Conservation (phyloP, 257 asterid species). For the Nicotiana noctiflora region DNA sequence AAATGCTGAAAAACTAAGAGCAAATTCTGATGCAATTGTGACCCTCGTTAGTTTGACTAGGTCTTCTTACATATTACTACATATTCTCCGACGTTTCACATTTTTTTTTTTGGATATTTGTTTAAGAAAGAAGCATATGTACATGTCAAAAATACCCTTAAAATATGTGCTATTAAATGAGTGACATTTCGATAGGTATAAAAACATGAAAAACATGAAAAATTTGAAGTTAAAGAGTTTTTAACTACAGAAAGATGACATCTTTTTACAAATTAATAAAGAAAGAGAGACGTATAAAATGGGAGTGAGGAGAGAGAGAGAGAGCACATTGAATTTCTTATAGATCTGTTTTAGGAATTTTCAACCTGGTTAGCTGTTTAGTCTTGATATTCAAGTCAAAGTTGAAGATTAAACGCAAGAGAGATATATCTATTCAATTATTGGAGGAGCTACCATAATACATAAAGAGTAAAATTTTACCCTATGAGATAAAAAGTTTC, state of each 20-base stretch:
- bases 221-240: too few relatives aligned
- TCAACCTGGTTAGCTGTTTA: neutral
- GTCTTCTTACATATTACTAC: neutral
- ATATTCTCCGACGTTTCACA: neutral
- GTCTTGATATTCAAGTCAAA: conserved; percentile 2
- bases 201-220: too few relatives aligned
- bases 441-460: conserved; percentile 5
- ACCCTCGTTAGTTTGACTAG: neutral
- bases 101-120: too few relatives aligned
- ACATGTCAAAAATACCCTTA: too few relatives aligned
- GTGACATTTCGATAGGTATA: too few relatives aligned
- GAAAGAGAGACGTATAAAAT: too few relatives aligned
- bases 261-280: too few relatives aligned
- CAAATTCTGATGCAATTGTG: neutral
- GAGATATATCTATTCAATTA: neutral
- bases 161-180: too few relatives aligned
- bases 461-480: conserved; percentile 19
- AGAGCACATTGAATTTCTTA: neutral
- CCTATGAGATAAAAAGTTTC: conserved; percentile 7
- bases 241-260: too few relatives aligned
- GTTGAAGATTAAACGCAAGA: conserved; percentile 1
- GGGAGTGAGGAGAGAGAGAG: too few relatives aligned
- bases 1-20: neutral
- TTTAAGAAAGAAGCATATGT: too few relatives aligned
- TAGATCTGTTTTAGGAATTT: neutral